Conservation (phyloP, 805 yeast species). For the Debaryomyces tyrocola region DNA sequence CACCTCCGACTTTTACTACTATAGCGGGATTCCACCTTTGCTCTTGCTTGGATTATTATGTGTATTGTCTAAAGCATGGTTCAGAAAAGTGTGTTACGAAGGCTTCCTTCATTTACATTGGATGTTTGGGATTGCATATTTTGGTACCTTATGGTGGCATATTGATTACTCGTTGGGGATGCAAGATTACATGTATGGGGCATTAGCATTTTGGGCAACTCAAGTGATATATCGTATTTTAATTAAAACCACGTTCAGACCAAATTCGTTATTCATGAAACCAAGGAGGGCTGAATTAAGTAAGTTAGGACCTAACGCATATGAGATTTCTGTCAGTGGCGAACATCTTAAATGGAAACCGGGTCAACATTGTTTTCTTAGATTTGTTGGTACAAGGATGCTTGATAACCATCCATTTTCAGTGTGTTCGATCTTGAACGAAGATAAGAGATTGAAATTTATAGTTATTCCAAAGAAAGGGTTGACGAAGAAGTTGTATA, state of each 20-base stretch:
- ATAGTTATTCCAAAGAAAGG: constrained; percentile 49
- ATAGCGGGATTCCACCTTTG: constrained; percentile 51
- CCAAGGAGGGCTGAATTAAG: constrained; percentile 34
- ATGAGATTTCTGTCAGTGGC: constrained; percentile 37
- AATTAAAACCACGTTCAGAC: constrained; percentile 47
- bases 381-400: constrained; percentile 45
- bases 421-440: constrained; percentile 34
- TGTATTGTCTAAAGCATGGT: constrained; percentile 37
- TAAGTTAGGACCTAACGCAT: constrained; percentile 24
- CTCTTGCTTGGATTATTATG: constrained; percentile 45
- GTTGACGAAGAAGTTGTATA: constrained; percentile 37
- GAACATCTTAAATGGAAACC: constrained; percentile 46
- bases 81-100: constrained; percentile 47
- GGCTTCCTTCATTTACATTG: constrained; percentile 53
- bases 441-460: constrained; percentile 36
- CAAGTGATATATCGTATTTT: constrained; percentile 49
- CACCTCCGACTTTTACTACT: constrained; percentile 17
- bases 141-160: constrained; percentile 49
- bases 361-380: constrained; percentile 55
- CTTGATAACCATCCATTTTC: constrained; percentile 61
- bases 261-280: constrained; percentile 39
- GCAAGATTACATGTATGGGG: constrained; percentile 48
- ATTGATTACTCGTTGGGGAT: constrained; percentile 31
- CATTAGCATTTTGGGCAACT: constrained; percentile 50
- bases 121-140: constrained; percentile 50